Percentiles rank a stretch among this genome's conserved stretches.
Evolutionary conservation across 2,329 filamentous ascomycete genomes (phyloP).

Genomic region (Aspergillus chevalieri): DNA sequence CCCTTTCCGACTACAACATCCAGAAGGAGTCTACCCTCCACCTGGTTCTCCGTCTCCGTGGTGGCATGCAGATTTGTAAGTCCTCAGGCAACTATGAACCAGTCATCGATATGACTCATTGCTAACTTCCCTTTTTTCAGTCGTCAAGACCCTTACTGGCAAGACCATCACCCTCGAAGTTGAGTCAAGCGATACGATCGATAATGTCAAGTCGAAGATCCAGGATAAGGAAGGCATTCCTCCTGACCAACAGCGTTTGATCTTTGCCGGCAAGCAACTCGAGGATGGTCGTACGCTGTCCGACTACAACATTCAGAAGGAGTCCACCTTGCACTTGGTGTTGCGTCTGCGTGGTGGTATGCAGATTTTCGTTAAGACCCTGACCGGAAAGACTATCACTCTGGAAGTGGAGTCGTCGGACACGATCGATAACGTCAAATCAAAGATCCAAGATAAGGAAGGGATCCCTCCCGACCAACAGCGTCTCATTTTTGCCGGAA

Average conservation of each 20-base stretch:
- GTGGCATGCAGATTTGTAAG: constrained; percentile 59
- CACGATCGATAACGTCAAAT: constrained; percentile 91
- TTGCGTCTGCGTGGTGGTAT: constrained; percentile 80
- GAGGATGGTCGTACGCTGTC: constrained; percentile 87
- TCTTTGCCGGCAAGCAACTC: constrained; percentile 93
- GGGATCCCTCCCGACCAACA: constrained; percentile 94
- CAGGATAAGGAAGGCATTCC: constrained; percentile 98
- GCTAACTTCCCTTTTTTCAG: constrained; percentile 20
- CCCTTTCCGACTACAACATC: constrained; percentile 51
- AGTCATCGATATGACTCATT: neutral
- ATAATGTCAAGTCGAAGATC: constrained; percentile 96
- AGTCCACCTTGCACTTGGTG: constrained; percentile 77
- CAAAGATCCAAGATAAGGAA: constrained; percentile 74
- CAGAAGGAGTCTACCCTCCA: constrained; percentile 64
- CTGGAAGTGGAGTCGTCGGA: constrained; percentile 83
- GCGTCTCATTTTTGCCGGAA: constrained; percentile 86
- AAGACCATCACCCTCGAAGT: constrained; percentile 64
- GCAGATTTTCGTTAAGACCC: constrained; percentile 54
- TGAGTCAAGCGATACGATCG: constrained; percentile 76
- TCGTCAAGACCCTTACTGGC: constrained; percentile 55
- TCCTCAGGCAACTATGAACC: constrained; percentile 6
- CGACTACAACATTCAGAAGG: constrained; percentile 96
- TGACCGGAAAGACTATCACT: constrained; percentile 85
- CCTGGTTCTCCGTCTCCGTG: constrained; percentile 66
- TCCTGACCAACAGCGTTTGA: constrained; percentile 90